A percentile compares a stretch with the other conserved stretches of the same genome.
These are phyloP conservation scores for Hypoxylon lienhwacheense DNA, from an alignment of 495 filamentous ascomycete genomes.

Conservation along the genomic window DNA sequence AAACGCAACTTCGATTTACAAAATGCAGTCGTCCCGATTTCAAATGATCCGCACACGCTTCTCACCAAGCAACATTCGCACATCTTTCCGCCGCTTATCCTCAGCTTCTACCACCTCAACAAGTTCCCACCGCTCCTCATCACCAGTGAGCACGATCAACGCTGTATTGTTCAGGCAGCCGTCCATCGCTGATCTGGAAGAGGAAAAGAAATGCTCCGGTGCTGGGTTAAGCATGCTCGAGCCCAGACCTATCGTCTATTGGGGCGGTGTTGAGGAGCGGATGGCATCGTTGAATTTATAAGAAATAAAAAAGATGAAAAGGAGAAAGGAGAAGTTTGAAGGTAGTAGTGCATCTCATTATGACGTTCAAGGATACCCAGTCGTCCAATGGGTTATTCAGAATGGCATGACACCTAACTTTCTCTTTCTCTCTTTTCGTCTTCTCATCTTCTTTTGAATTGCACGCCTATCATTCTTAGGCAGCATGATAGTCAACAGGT, in stretches of 20 bases:
- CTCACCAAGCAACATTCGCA: slow-evolving; percentile 49
- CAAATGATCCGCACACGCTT: slow-evolving; percentile 54
- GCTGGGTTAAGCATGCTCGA: slow-evolving; percentile 55
- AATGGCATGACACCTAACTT: background rate
- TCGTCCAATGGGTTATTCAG: background rate
- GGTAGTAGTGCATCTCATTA: too few species aligned
- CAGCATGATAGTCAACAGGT: slow-evolving; percentile 13
- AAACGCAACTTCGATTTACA: too few species aligned
- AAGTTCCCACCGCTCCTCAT: slow-evolving; percentile 42
- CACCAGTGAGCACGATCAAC: slow-evolving; percentile 53
- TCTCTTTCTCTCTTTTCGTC: background rate
- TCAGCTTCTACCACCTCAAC: slow-evolving; percentile 46
- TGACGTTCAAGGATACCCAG: background rate
- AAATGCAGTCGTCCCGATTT: slow-evolving; percentile 53
- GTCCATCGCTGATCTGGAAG: slow-evolving; percentile 48
- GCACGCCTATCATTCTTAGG: background rate
- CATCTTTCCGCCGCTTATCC: slow-evolving; percentile 53
- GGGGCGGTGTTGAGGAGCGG: slow-evolving; percentile 57
- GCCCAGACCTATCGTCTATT: slow-evolving; percentile 56
- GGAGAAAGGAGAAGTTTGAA: too few species aligned
- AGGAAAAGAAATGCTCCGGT: slow-evolving; percentile 51
- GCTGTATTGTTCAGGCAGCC: slow-evolving; percentile 54
- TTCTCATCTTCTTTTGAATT: background rate
- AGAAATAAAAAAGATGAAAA: too few species aligned
- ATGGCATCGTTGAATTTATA: slow-evolving; percentile 44